Evolutionary conservation across 257 asterid species (phyloP).

Genomic region (Mitragyna speciosa): DNA sequence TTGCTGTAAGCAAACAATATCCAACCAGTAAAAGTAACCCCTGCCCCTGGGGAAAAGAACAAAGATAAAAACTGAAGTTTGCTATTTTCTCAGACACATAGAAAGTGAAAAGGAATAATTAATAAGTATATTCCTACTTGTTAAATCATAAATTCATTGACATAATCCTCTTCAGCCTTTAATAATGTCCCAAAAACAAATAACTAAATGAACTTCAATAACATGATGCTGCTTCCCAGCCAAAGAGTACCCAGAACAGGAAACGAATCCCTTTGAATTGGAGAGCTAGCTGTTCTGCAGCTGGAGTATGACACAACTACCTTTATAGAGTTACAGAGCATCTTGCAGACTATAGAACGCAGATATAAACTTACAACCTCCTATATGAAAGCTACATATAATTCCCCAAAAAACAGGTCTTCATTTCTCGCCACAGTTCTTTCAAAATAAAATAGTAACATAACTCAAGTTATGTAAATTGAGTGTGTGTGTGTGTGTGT

Average conservation of each 20-base stretch:
- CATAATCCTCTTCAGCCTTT: not conserved
- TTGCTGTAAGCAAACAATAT: not conserved
- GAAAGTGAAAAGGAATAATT: not conserved
- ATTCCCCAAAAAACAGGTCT: not conserved
- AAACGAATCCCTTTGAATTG: not conserved
- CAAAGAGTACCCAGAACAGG: not conserved
- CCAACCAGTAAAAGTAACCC: not conserved
- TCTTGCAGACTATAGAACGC: too few species aligned
- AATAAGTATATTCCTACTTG: not conserved
- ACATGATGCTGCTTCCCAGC: not conserved
- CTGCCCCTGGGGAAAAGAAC: not conserved
- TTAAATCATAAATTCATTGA: not conserved
- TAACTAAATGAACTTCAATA: not conserved
- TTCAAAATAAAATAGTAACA: not conserved
- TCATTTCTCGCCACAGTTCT: not conserved
- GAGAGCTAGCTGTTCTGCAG: constrained; percentile 4
- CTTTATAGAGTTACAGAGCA: not conserved
- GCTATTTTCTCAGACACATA: not conserved
- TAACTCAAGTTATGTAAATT: not conserved
- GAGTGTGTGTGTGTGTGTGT: too few species aligned
- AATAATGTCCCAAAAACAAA: not conserved
- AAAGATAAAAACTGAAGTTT: too few species aligned
- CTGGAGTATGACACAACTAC: not conserved
- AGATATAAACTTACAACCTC: not conserved
- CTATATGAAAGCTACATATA: not conserved